Percentiles rank a stretch among this genome's conserved stretches.
Conservation (phyloP, 306 rosid genomes). For the Cicer pinnatifidum region DNA sequence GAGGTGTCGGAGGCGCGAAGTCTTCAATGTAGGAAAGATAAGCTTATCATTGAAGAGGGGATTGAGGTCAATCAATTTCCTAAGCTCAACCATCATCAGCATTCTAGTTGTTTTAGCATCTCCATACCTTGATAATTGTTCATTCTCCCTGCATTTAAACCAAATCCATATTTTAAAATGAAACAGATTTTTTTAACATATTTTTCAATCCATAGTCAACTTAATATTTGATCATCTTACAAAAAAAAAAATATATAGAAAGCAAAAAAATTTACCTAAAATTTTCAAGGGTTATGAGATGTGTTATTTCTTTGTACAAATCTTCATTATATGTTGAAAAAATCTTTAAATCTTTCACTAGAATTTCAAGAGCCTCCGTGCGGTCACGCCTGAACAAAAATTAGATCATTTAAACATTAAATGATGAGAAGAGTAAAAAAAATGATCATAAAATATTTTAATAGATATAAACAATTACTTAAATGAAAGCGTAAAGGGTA, state of each 20-base stretch:
- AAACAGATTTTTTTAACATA: background rate
- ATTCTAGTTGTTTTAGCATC: constrained; percentile 70
- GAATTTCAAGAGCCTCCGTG: constrained; percentile 67
- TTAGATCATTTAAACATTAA: constrained; percentile 29
- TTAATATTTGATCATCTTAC: background rate
- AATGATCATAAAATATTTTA: constrained; percentile 8
- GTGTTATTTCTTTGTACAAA: constrained; percentile 72
- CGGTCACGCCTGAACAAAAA: constrained; percentile 57
- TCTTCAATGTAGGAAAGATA: constrained; percentile 58
- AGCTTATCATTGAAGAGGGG: constrained; percentile 75
- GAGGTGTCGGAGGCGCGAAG: constrained; percentile 67
- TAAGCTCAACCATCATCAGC: constrained; percentile 68
- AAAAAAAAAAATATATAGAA: background rate
- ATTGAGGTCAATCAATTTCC: constrained; percentile 68
- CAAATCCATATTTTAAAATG: constrained; percentile 26
- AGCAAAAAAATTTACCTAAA: constrained; percentile 64
- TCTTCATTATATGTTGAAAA: constrained; percentile 68
- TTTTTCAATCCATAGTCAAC: background rate
- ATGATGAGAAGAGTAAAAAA: background rate
- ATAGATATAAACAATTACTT: background rate
- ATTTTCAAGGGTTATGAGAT: constrained; percentile 70
- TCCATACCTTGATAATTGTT: constrained; percentile 68
- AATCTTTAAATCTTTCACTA: constrained; percentile 66
- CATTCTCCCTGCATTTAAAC: constrained; percentile 70
- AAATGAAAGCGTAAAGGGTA: background rate